A percentile compares a stretch with the other conserved stretches of the same genome.
Evolutionary conservation across 228 moss, liverwort and hornwort genomes (phyloP).

Genomic region (Sphagnum magellanicum): DNA sequence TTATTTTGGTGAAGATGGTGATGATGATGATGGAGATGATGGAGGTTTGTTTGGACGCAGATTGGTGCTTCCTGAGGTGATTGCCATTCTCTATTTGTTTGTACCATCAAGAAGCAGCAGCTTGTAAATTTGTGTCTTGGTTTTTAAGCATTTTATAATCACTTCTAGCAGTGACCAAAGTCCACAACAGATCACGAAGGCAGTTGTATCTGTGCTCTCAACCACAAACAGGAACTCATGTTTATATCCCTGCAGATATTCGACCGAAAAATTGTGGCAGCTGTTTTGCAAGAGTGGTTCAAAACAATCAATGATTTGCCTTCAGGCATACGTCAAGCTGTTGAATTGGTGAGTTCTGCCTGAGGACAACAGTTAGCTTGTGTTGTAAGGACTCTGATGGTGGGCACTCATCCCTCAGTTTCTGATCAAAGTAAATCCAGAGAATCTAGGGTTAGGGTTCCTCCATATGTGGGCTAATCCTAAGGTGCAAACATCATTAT

Average conservation of each 20-base stretch:
- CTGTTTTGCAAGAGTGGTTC: constrained; percentile 91
- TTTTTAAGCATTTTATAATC: too few species aligned
- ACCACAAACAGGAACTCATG: too few species aligned
- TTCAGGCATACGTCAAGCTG: constrained; percentile 90
- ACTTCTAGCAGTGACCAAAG: too few species aligned
- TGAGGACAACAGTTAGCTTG: not conserved
- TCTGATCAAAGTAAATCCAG: too few species aligned
- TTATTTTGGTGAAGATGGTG: constrained; percentile 97
- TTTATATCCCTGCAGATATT: constrained; percentile 44
- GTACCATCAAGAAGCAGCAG: too few species aligned
- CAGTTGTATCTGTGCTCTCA: too few species aligned
- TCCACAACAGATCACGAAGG: too few species aligned
- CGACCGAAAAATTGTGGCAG: constrained; percentile 83
- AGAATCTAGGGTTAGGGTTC: too few species aligned
- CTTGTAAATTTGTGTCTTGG: too few species aligned
- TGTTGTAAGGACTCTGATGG: not conserved
- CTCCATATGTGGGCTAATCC: too few species aligned
- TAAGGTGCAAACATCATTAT: too few species aligned
- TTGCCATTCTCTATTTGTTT: not conserved
- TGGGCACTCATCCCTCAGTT: not conserved
- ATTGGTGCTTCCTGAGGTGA: constrained; percentile 85
- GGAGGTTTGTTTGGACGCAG: constrained; percentile 91
- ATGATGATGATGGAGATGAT: constrained; percentile 85
- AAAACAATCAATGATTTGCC: constrained; percentile 77
- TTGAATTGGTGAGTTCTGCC: constrained; percentile 68